phyloP scores from a whole-genome alignment of 176 grass and related monocot genomes.

The Chloris gayana region DNA sequence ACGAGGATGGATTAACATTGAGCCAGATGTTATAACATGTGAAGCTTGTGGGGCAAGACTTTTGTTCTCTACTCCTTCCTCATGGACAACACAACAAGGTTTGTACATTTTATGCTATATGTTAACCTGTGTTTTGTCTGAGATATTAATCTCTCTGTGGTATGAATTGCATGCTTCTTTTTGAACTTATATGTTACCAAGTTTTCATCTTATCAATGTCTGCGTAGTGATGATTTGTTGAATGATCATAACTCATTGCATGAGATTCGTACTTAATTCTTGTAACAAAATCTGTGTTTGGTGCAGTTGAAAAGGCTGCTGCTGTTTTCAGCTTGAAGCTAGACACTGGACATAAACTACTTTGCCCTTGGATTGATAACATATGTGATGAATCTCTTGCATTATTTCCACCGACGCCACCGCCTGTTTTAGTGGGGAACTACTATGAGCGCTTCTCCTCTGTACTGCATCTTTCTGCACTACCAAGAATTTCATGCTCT shows the following conservation, averaged over 20 bases:
- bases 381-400: conserved; percentile 90
- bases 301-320: conserved; percentile 96
- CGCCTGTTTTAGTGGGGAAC: conserved; percentile 71
- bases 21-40: conserved; percentile 85
- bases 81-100: conserved; percentile 91
- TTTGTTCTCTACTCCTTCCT: conserved; percentile 84
- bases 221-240: conserved; percentile 17
- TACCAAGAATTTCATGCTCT: conserved; percentile 76
- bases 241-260: neutral
- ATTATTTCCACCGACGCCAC: conserved; percentile 82
- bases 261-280: conserved; percentile 23
- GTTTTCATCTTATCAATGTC: neutral
- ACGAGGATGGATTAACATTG: conserved; percentile 93
- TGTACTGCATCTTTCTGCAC: conserved; percentile 67
- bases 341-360: conserved; percentile 89
- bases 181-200: conserved; percentile 12
- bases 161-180: neutral
- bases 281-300: conserved; percentile 23
- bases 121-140: conserved; percentile 10
- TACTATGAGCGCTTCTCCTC: conserved; percentile 66
- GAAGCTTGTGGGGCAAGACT: conserved; percentile 91
- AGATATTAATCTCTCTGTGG: neutral
- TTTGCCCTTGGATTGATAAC: conserved; percentile 97
- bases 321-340: conserved; percentile 93
- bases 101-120: conserved; percentile 3